A percentile compares a stretch with the other conserved stretches of the same genome.
Evolutionary conservation across 257 asterid genomes (phyloP).

Genomic region (Solanum medicagineum): DNA sequence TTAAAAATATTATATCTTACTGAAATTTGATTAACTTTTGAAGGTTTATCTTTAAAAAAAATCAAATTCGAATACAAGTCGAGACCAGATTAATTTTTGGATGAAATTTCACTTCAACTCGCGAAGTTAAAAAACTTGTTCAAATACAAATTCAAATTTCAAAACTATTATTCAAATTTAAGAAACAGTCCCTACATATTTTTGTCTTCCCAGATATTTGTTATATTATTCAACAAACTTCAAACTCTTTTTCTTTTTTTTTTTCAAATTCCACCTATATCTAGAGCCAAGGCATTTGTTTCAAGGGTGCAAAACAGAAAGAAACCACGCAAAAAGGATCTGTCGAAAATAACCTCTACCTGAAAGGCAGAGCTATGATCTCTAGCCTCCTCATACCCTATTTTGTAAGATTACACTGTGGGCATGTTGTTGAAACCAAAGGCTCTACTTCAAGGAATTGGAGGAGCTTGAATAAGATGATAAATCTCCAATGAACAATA

Average conservation of each 20-base stretch:
- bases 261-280: not conserved
- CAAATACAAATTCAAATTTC: not conserved
- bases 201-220: no score
- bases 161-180: no score
- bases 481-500: not conserved
- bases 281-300: not conserved
- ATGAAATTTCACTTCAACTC: not conserved
- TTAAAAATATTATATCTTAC: not conserved
- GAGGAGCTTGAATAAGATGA: not conserved
- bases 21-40: not conserved
- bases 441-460: not conserved
- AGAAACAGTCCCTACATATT: no score
- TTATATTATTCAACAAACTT: no score
- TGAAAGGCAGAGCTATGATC: no score
- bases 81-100: rapidly evolving
- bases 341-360: not conserved
- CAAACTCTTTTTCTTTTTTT: not conserved
- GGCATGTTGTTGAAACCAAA: not conserved
- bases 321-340: not conserved
- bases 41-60: not conserved
- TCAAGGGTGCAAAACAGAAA: not conserved
- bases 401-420: not conserved
- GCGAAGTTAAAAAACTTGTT: not conserved
- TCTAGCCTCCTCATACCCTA: no score
- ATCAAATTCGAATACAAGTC: no score